Evolutionary conservation across 2,329 filamentous ascomycete species (phyloP).

Genomic region (Colletotrichum truncatum): DNA sequence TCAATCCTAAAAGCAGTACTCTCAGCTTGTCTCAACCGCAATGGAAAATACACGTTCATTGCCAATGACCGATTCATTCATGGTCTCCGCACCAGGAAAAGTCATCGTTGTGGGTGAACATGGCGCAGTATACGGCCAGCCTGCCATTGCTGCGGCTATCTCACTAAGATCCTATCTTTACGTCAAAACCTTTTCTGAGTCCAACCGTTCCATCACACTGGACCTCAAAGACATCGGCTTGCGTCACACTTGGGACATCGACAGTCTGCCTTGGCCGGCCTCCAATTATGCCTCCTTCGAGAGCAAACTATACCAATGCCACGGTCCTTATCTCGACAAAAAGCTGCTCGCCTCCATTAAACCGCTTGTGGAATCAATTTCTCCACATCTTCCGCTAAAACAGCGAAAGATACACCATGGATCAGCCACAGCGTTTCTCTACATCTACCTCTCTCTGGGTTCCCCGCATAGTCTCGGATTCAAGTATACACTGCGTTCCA

Average conservation of each 20-base stretch:
- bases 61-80: neutral
- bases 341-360: neutral
- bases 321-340: neutral
- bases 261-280: conserved; percentile 16
- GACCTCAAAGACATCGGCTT: conserved; percentile 30
- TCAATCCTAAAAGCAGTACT: too few species aligned
- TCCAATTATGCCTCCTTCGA: neutral
- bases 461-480: neutral
- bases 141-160: conserved; percentile 31
- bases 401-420: neutral
- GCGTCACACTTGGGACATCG: conserved; percentile 27
- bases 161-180: conserved; percentile 30
- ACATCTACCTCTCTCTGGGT: neutral
- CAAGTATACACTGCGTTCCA: conserved; percentile 3
- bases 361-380: neutral
- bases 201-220: conserved; percentile 20
- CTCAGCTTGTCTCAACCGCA: too few species aligned
- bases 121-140: conserved; percentile 29
- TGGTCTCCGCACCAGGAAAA: conserved; percentile 6
- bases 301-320: neutral
- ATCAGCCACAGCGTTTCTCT: neutral
- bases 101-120: conserved; percentile 32
- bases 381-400: neutral
- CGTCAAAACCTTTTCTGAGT: conserved; percentile 28
- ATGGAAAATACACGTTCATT: neutral